These are phyloP conservation scores for Leishmania braziliensis DNA, from an alignment of 208 protist genomes.

Conservation along the genomic window DNA sequence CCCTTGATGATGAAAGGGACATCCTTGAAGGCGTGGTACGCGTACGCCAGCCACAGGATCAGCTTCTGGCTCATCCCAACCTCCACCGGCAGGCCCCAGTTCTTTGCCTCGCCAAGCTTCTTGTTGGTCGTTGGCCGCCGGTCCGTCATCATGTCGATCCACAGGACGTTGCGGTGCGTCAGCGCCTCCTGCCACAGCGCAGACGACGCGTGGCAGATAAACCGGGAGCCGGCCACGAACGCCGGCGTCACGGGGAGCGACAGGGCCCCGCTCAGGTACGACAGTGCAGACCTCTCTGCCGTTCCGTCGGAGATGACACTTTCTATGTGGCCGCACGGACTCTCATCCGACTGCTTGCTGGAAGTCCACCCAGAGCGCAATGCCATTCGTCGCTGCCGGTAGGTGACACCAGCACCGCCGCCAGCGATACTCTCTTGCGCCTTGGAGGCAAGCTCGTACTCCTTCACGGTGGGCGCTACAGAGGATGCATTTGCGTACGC, in stretches of 20 bases:
- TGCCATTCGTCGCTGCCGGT: neutral
- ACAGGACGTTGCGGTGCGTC: conserved; percentile 32
- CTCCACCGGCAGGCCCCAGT: conserved; percentile 39
- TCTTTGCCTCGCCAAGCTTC: conserved; percentile 9
- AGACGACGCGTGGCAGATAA: conserved; percentile 20
- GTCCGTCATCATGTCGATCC: conserved; percentile 37
- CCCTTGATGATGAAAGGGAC: conserved; percentile 46
- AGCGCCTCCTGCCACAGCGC: conserved; percentile 38
- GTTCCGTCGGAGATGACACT: neutral
- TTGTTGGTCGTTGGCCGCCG: conserved; percentile 25
- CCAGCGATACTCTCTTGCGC: neutral
- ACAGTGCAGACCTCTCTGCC: neutral
- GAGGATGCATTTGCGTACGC: neutral
- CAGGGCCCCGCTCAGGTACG: neutral
- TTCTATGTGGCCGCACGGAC: neutral
- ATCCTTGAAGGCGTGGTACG: conserved; percentile 36
- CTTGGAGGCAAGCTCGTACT: neutral
- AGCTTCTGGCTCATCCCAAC: conserved; percentile 50
- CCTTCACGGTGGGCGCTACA: neutral
- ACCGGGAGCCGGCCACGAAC: neutral
- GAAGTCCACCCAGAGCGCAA: neutral
- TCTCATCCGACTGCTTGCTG: neutral
- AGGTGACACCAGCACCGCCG: neutral
- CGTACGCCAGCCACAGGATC: conserved; percentile 41
- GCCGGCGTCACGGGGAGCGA: neutral